phyloP scores from a whole-genome alignment of 495 filamentous ascomycete species.

The Podospora conica region DNA sequence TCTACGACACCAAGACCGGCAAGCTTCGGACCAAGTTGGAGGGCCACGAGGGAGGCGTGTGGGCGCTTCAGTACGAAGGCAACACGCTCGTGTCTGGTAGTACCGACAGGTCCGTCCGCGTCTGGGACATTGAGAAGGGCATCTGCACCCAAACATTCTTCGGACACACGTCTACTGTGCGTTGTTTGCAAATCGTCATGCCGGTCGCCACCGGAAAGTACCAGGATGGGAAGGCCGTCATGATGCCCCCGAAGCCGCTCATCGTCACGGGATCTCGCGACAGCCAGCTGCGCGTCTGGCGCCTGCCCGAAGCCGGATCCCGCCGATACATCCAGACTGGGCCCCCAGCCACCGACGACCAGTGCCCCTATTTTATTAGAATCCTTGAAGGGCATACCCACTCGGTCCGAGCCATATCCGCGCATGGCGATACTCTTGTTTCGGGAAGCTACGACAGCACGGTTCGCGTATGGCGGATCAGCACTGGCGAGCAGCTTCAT shows the following conservation, averaged over 20 bases:
- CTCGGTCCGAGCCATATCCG: conserved; percentile 96
- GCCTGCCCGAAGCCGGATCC: conserved; percentile 76
- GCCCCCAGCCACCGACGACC: conserved; percentile 67
- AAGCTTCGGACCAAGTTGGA: conserved; percentile 72
- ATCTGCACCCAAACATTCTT: conserved; percentile 92
- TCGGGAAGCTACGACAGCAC: conserved; percentile 96
- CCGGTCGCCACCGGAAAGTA: conserved; percentile 70
- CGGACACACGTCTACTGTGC: conserved; percentile 94
- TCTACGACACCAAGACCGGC: conserved; percentile 96
- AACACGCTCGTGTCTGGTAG: conserved; percentile 94
- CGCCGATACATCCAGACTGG: conserved; percentile 68
- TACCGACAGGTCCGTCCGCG: conserved; percentile 89
- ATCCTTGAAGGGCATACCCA: conserved; percentile 80
- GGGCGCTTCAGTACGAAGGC: conserved; percentile 94
- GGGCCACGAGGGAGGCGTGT: conserved; percentile 95
- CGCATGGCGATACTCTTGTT: conserved; percentile 93
- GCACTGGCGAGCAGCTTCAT: conserved; percentile 83
- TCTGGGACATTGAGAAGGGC: conserved; percentile 94
- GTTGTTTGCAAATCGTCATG: conserved; percentile 91
- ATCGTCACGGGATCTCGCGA: conserved; percentile 98
- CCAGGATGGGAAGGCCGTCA: conserved; percentile 65
- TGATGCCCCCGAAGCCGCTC: conserved; percentile 86
- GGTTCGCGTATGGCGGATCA: conserved; percentile 96
- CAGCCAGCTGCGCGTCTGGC: conserved; percentile 92
- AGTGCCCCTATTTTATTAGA: conserved; percentile 92